Base-by-base conservation (phyloP, 805 yeast genomes). In the Brettanomyces sp. region DNA sequence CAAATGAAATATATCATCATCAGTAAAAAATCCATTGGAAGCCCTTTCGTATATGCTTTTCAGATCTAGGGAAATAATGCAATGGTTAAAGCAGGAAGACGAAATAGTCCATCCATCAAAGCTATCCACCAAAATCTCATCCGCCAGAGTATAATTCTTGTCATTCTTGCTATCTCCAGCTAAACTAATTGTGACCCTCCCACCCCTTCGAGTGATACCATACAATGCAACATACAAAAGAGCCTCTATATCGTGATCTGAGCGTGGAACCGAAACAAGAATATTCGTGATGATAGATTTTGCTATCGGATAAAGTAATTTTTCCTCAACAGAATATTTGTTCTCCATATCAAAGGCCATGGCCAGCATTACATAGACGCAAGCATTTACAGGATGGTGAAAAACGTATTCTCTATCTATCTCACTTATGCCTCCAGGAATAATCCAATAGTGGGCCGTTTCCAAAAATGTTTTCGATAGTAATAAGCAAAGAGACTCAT, bases 161-260 rank as follows among this genome's bases (percentile, higher is more conserved):
- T n/a, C 37, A 53, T 77, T 82, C 42, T 68, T 63, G 3, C 79
- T 73, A 49, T 76, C 76, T 49, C 80, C 63, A 2, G 80, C 74
- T 6, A 28, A 3, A 7, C 7, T 28, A 9, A 9, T 28, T 18
- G 14, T n/a, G 7, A 3, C 11, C 14, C 25, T 13, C 9, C 9
- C 11, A 38, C 25, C 25, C n/a, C 25, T 14, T 3, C 30, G 36
- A 3, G 49, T 40, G 41, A 76, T 70, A 50, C 75, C 74, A 55
- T 75, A 79, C 56, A 74, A 59, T 21, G 78, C 69, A 44, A 79
- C 67, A 53, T 79, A 79, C 25, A 78, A 53, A 7, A 79, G 69
- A 0, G 81, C 82, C 54, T 79, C 85, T 34, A 77, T 70, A 52
- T 79, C 84, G 57, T 76, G 80, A 51, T 76, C 81, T 4, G 74